phyloP scores from a whole-genome alignment of 176 grass and related monocot genomes.

The Bothriochloa decipiens region DNA sequence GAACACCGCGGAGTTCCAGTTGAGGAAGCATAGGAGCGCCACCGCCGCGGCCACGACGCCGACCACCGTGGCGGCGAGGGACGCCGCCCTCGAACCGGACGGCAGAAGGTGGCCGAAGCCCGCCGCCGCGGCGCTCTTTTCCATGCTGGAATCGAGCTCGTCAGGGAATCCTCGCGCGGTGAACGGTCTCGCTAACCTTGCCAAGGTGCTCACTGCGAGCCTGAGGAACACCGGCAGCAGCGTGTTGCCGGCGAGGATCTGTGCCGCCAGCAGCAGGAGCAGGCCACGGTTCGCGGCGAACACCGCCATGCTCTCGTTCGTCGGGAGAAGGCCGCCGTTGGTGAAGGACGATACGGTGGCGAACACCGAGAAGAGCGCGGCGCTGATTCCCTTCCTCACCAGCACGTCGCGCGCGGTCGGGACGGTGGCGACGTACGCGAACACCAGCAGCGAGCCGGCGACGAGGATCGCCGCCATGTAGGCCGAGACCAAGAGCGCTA shows the following conservation, averaged over 20 bases:
- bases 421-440: constrained; percentile 55
- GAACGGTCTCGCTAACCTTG: background rate
- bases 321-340: constrained; percentile 72
- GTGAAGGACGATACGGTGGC: constrained; percentile 69
- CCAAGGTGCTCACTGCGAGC: constrained; percentile 35
- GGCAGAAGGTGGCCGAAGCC: constrained; percentile 43
- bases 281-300: constrained; percentile 63
- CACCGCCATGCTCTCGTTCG: constrained; percentile 78
- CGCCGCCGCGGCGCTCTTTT: constrained; percentile 23
- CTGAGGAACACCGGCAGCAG: constrained; percentile 70
- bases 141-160: constrained; percentile 39
- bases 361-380: constrained; percentile 51
- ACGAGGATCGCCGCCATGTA: constrained; percentile 51
- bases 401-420: constrained; percentile 61
- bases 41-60: constrained; percentile 17
- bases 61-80: constrained; percentile 38
- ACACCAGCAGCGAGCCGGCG: constrained; percentile 40
- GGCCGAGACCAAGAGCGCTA: constrained; percentile 43
- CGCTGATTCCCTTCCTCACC: constrained; percentile 51
- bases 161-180: background rate
- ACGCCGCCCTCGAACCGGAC: constrained; percentile 10
- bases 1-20: constrained; percentile 71
- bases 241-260: constrained; percentile 68
- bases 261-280: constrained; percentile 51
- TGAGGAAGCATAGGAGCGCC: constrained; percentile 51